phyloP scores from a whole-genome alignment of 1,284 basidiomycete genomes.

The Boletus holoroseus region DNA sequence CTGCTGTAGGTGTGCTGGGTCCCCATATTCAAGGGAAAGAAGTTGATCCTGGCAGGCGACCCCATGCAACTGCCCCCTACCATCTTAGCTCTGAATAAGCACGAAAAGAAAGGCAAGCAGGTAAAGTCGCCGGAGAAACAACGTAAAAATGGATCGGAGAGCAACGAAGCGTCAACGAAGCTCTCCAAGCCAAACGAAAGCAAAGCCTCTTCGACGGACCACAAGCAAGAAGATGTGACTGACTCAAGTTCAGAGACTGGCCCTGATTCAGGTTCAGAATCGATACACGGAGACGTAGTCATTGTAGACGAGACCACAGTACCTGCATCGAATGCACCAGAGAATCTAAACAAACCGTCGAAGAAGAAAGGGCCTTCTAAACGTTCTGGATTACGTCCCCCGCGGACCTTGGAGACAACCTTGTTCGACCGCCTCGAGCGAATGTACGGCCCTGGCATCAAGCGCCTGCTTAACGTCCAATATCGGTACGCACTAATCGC shows the following conservation, averaged over 20 bases:
- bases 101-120: conserved; percentile 29
- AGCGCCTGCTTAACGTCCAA: conserved; percentile 82
- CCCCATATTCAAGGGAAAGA: conserved; percentile 84
- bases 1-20: conserved; percentile 85
- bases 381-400: conserved; percentile 47
- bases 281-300: conserved; percentile 21
- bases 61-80: conserved; percentile 93
- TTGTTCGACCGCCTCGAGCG: conserved; percentile 87
- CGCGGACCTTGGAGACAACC: conserved; percentile 79
- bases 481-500: conserved; percentile 58
- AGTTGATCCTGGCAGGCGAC: conserved; percentile 85
- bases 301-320: conserved; percentile 19
- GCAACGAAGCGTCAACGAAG: neutral
- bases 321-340: conserved; percentile 6
- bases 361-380: conserved; percentile 22
- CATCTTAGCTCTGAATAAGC: conserved; percentile 60
- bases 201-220: neutral
- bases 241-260: conserved; percentile 9
- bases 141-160: conserved; percentile 5
- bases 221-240: neutral
- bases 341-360: conserved; percentile 14
- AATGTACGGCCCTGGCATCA: conserved; percentile 80
- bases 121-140: conserved; percentile 9
- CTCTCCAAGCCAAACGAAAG: neutral
- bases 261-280: conserved; percentile 19